phyloP scores from a whole-genome alignment of 306 rosid genomes.

The Ochetophila trinervis region DNA sequence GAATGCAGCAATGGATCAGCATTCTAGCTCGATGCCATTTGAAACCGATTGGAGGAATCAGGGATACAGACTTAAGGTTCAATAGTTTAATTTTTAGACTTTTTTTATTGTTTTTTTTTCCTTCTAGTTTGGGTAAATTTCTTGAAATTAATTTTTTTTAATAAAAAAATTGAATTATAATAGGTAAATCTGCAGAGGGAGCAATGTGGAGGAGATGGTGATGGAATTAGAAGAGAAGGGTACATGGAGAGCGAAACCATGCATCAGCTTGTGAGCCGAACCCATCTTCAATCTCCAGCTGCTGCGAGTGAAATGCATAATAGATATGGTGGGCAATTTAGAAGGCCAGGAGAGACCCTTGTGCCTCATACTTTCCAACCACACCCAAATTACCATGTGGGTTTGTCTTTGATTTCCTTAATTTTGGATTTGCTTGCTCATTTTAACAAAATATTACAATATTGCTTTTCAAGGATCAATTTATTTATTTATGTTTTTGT shows the following conservation, averaged over 20 bases:
- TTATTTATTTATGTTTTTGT: background rate
- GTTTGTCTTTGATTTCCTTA: conserved; percentile 8
- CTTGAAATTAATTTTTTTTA: background rate
- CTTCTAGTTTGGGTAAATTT: no score
- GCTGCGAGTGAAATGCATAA: conserved; percentile 46
- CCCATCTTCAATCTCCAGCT: conserved; percentile 42
- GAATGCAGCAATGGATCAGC: conserved; percentile 15
- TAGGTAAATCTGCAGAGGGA: conserved; percentile 14
- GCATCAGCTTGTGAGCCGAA: conserved; percentile 35
- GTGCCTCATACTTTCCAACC: conserved; percentile 40
- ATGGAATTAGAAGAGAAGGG: conserved; percentile 19
- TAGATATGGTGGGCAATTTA: conserved; percentile 48
- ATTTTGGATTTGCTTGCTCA: background rate
- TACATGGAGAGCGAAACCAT: conserved; percentile 35
- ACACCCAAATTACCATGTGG: conserved; percentile 54
- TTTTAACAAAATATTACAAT: background rate
- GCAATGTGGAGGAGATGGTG: conserved; percentile 4
- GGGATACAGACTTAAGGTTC: conserved; percentile 22
- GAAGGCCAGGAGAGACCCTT: conserved; percentile 41
- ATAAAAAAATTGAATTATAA: background rate
- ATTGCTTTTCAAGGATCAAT: background rate
- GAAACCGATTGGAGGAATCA: conserved; percentile 31
- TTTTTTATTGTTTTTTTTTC: no score
- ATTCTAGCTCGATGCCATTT: conserved; percentile 3
- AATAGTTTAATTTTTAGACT: background rate